Evolutionary conservation across 164 flowering plant genomes (phyloP).

Genomic region (Echeveria elegans): DNA sequence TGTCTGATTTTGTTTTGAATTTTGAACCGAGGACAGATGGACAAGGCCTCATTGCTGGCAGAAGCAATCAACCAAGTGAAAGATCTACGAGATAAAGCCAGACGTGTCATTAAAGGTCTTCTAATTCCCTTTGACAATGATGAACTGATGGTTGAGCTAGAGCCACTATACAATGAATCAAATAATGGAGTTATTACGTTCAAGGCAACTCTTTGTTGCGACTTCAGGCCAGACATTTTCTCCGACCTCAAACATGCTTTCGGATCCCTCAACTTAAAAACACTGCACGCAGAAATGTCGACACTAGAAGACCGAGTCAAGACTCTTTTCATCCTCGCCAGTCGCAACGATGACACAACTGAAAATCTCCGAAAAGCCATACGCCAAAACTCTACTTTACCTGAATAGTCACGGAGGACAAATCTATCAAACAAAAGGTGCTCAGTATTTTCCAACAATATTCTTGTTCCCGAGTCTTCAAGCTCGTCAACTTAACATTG

Average conservation of each 20-base stretch:
- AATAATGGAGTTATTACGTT: conserved; percentile 24
- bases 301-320: not conserved
- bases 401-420: conserved; percentile 42
- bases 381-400: conserved; percentile 29
- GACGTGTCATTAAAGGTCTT: conserved; percentile 44
- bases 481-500: conserved; percentile 46
- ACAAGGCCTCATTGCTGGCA: conserved; percentile 81
- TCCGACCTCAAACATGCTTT: conserved; percentile 50
- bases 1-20: not conserved
- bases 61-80: conserved; percentile 63
- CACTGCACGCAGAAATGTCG: conserved; percentile 41
- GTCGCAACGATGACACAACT: conserved; percentile 13
- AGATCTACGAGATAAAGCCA: conserved; percentile 48
- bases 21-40: conserved; percentile 51
- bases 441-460: conserved; percentile 34
- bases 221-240: conserved; percentile 57
- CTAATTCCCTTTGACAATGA: conserved; percentile 57
- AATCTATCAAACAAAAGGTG: conserved; percentile 46
- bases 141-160: conserved; percentile 69
- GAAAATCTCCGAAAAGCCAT: conserved; percentile 28
- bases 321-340: not conserved
- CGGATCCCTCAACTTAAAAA: conserved; percentile 34
- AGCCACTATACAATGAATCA: conserved; percentile 16
- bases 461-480: conserved; percentile 38
- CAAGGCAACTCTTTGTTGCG: conserved; percentile 61